Evolutionary conservation across 2,329 filamentous ascomycete species (phyloP).

Genomic region (Zasmidium angulare): DNA sequence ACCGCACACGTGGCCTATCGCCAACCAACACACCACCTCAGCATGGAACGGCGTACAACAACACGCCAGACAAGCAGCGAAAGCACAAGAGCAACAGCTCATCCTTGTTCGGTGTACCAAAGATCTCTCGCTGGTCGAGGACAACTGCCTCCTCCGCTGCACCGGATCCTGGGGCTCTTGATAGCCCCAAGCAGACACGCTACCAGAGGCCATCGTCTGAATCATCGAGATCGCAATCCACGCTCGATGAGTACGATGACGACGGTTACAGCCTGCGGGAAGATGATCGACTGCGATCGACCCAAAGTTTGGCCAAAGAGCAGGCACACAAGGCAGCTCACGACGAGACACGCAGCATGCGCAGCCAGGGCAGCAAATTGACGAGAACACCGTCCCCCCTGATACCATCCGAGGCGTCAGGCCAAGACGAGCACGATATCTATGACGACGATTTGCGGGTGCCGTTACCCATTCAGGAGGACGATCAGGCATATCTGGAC

Average conservation of each 20-base stretch:
- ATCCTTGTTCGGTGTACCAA: constrained; percentile 70
- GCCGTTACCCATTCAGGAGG: constrained; percentile 27
- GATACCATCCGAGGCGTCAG: constrained; percentile 53
- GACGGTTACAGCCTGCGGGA: constrained; percentile 56
- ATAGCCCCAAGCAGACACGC: constrained; percentile 29
- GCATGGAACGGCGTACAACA: constrained; percentile 57
- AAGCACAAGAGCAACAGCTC: constrained; percentile 88
- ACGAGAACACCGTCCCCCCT: constrained; percentile 52
- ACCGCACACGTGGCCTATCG: constrained; percentile 37
- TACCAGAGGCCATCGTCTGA: constrained; percentile 55
- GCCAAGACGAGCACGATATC: constrained; percentile 18
- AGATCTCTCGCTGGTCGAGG: constrained; percentile 96
- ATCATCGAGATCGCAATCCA: constrained; percentile 76
- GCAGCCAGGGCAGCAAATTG: constrained; percentile 36
- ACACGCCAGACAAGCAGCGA: constrained; percentile 72
- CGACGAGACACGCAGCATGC: constrained; percentile 32
- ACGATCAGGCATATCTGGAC: constrained; percentile 37
- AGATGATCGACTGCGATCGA: constrained; percentile 54
- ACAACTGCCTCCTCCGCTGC: constrained; percentile 88
- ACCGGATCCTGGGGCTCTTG: constrained; percentile 30
- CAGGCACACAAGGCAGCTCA: constrained; percentile 18
- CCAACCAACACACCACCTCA: constrained; percentile 51
- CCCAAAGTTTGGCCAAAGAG: constrained; percentile 25
- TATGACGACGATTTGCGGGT: constrained; percentile 21
- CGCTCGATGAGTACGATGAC: constrained; percentile 60